These are phyloP conservation scores for Debaryomyces sp. DNA, from an alignment of 1,139 yeast genomes.

Conservation along the genomic window DNA sequence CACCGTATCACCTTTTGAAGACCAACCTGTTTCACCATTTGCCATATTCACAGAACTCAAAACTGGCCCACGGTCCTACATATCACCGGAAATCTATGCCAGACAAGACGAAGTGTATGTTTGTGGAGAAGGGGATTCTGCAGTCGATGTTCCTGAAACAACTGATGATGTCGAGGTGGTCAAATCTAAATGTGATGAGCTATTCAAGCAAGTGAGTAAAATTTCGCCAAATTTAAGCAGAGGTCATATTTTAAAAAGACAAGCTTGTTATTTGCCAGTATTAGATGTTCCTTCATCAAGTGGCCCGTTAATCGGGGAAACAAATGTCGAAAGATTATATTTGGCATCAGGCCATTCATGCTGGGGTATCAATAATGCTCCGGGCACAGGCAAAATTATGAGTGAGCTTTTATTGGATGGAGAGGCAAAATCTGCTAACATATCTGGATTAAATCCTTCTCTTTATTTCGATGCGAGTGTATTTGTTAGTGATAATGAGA, in stretches of 20 bases:
- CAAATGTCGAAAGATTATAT: constrained; percentile 76
- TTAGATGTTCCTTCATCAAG: constrained; percentile 88
- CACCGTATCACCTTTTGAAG: constrained; percentile 78
- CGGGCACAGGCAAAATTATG: constrained; percentile 92
- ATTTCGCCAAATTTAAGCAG: constrained; percentile 69
- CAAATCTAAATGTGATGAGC: constrained; percentile 82
- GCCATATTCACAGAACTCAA: constrained; percentile 93
- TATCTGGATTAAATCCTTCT: constrained; percentile 81
- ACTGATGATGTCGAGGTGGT: constrained; percentile 93
- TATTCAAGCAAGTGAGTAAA: constrained; percentile 80
- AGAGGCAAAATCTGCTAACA: constrained; percentile 74
- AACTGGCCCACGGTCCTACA: constrained; percentile 63
- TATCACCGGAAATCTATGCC: constrained; percentile 93
- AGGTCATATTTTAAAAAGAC: constrained; percentile 81
- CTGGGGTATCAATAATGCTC: constrained; percentile 99
- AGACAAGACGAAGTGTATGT: constrained; percentile 95
- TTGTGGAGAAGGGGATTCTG: constrained; percentile 95
- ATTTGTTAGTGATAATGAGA: constrained; percentile 38
- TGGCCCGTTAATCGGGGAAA: constrained; percentile 93
- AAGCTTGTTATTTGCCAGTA: constrained; percentile 95
- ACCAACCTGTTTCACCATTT: constrained; percentile 78
- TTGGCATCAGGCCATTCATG: constrained; percentile 95
- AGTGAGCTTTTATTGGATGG: constrained; percentile 89
- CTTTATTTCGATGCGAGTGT: constrained; percentile 78
- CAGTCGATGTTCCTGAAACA: constrained; percentile 89